Evolutionary conservation across 192 early-diverging fungal species (phyloP).

Genomic region (Oehlia diaphana): DNA sequence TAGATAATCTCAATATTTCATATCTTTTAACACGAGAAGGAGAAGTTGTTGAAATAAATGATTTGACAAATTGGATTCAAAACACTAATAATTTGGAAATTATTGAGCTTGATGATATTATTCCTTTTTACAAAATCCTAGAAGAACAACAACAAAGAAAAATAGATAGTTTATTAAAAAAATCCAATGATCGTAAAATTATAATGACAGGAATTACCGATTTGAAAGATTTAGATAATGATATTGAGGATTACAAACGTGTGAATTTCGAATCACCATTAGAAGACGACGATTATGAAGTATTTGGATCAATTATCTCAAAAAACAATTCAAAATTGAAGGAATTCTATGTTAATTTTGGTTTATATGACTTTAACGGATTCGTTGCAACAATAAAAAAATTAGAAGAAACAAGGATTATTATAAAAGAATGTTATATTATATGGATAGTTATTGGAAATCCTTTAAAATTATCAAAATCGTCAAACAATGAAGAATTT

Average conservation of each 20-base stretch:
- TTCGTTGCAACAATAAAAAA: background rate
- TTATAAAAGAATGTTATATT: background rate
- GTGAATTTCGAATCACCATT: background rate
- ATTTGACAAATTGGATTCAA: background rate
- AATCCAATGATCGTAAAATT: background rate
- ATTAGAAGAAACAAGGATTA: background rate
- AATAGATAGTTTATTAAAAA: background rate
- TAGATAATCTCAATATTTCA: background rate
- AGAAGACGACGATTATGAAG: background rate
- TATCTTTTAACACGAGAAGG: background rate
- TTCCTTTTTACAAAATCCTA: background rate
- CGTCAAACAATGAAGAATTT: background rate
- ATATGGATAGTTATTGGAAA: background rate
- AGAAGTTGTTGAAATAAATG: background rate
- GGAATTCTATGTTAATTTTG: background rate
- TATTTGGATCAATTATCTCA: background rate
- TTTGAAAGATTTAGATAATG: background rate
- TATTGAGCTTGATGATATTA: background rate
- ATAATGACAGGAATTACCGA: background rate
- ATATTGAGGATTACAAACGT: background rate
- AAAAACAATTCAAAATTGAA: background rate
- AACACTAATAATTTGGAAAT: background rate
- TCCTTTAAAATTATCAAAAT: background rate
- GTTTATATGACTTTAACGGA: background rate
- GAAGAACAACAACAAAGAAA: background rate